Evolutionary conservation across 805 yeast species (phyloP), one percentile per base, ranked within the genome.

Genomic region (Hemisphaericaspora nanyangensis): DNA sequence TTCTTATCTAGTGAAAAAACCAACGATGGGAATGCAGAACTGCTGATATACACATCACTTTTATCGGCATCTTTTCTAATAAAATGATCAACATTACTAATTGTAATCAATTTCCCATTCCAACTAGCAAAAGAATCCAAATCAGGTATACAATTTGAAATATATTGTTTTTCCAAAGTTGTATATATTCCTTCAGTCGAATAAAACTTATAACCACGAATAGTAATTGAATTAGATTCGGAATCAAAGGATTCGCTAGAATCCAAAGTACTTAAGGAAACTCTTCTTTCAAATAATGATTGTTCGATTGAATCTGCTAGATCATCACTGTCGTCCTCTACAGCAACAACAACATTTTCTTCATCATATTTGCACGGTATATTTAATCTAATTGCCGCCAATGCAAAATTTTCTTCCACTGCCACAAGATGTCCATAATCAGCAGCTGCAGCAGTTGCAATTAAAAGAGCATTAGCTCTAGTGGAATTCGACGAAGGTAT

Each of bases 91-190:
- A 38, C 48, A 32, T 55, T 52, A 11, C 60, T 48, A n/a, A 59
- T 29, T 1, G 54, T 51, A 15, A 57, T 29, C 18, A 38, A 35
- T 17, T 28, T 38, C 1, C 56, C 57, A 24, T 40, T 38, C 74
- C 74, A 68, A 40, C 51, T 59, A 43, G 66, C 72, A 44, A 37
- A 67, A 8, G 70, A 60, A 44, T 65, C 64, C 38, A 68, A 54
- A 31, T 49, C 52, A 1, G 70, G 71, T 10, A 66, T 47, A 45
- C 73, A 67, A 40, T 58, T 59, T 27, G 59, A 54, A 16, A 68
- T 64, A 46, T 59, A 65, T 39, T 55, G 60, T 46, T 63, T 61
- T 38, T 68, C 74, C 17, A 43, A n/a, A 7, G 40, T 29, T n/a
- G 39, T 35, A 17, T 52, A 46, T 20, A 37, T 40, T 12, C 40